A percentile compares a stretch with the other conserved stretches of the same genome.
Evolutionary conservation across 495 filamentous ascomycete species (phyloP).

Genomic region (Talaromyces thailandensis): DNA sequence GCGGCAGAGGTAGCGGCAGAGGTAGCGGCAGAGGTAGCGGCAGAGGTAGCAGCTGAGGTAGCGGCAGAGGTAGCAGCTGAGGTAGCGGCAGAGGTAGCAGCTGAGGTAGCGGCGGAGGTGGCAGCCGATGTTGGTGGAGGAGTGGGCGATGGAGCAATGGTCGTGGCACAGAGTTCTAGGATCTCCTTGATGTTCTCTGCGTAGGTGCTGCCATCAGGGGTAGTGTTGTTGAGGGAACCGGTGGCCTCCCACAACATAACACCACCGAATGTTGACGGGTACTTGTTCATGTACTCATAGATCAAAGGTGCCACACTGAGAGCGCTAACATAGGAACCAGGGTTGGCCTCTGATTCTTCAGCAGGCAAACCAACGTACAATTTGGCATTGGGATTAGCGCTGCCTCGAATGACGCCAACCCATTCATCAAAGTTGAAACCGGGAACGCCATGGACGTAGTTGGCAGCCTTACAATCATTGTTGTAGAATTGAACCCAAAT

Average conservation of each 20-base stretch:
- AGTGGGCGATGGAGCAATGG: slow-evolving; percentile 18
- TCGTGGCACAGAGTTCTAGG: slow-evolving; percentile 14
- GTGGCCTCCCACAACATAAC: slow-evolving; percentile 69
- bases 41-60: too few relatives aligned
- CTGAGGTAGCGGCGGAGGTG: slow-evolving; percentile 4
- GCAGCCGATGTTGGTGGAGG: slow-evolving; percentile 8
- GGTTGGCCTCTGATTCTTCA: slow-evolving; percentile 19
- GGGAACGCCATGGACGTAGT: slow-evolving; percentile 29
- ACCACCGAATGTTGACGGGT: slow-evolving; percentile 52
- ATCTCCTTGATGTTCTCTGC: slow-evolving; percentile 34
- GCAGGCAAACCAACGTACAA: slow-evolving; percentile 57
- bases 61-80: slow-evolving; percentile 15
- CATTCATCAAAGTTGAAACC: slow-evolving; percentile 57
- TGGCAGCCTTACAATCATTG: slow-evolving; percentile 43
- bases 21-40: too few relatives aligned
- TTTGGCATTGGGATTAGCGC: slow-evolving; percentile 52
- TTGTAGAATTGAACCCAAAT: slow-evolving; percentile 68
- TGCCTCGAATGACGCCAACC: slow-evolving; percentile 51
- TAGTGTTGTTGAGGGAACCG: slow-evolving; percentile 36
- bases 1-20: slow-evolving; percentile 11
- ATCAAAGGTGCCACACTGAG: slow-evolving; percentile 41
- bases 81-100: slow-evolving; percentile 14
- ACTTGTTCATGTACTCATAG: slow-evolving; percentile 36
- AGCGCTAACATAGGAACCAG: slow-evolving; percentile 36
- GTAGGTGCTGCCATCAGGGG: slow-evolving; percentile 30